Conservation (phyloP, 208 protist genomes). For the Trypanosoma brucei region DNA sequence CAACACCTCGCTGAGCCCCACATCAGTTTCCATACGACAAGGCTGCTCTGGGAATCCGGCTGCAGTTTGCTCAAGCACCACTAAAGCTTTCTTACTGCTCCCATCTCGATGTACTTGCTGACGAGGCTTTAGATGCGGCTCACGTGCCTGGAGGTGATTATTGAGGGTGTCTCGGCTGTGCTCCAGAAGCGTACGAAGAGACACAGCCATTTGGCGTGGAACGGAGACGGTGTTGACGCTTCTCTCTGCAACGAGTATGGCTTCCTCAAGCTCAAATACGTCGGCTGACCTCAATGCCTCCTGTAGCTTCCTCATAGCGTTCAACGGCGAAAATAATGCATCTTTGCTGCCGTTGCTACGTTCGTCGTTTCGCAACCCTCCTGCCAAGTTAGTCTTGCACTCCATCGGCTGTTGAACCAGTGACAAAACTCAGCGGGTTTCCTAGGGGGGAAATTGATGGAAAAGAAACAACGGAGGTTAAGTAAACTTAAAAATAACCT, state of each 20-base stretch:
- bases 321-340: neutral
- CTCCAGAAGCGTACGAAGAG: conserved; percentile 20
- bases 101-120: conserved; percentile 49
- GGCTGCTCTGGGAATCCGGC: neutral
- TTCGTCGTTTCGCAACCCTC: too few relatives aligned
- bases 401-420: too few relatives aligned
- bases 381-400: too few relatives aligned
- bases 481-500: too few relatives aligned
- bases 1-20: too few relatives aligned
- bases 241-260: conserved; percentile 37
- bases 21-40: too few relatives aligned
- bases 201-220: conserved; percentile 11
- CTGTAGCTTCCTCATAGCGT: conserved; percentile 1
- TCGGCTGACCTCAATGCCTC: conserved; percentile 57
- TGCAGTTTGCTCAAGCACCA: conserved; percentile 30
- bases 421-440: too few relatives aligned
- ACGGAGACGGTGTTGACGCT: conserved; percentile 1
- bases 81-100: conserved; percentile 43
- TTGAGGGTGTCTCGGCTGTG: conserved; percentile 31
- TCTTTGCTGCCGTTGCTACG: neutral
- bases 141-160: conserved; percentile 47
- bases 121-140: conserved; percentile 48
- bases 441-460: too few relatives aligned
- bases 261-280: conserved; percentile 56
- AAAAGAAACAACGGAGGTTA: too few relatives aligned